phyloP scores from a whole-genome alignment of 768 basidiomycete species.

The Leccinum broughii region DNA sequence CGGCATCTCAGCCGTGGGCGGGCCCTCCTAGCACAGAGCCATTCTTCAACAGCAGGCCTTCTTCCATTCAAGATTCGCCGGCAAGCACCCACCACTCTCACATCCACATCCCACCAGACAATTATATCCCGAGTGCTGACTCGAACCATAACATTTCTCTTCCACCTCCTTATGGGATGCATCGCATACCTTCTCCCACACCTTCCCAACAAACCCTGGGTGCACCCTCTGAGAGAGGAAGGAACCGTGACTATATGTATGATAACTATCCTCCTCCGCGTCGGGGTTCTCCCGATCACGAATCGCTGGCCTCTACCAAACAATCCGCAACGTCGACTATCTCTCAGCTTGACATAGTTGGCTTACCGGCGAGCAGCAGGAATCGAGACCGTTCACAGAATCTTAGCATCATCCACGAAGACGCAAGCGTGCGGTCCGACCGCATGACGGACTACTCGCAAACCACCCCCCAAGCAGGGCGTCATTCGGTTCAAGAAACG shows the following conservation, averaged over 20 bases:
- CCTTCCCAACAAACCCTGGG: constrained; percentile 28
- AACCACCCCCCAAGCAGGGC: constrained; percentile 22
- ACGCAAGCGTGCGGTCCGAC: constrained; percentile 30
- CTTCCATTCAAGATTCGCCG: constrained; percentile 24
- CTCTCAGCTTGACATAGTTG: constrained; percentile 35
- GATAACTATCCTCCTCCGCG: constrained; percentile 21
- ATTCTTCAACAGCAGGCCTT: constrained; percentile 13
- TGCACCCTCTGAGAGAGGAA: constrained; percentile 20
- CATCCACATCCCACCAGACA: constrained; percentile 44
- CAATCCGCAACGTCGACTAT: constrained; percentile 31
- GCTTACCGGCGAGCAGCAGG: constrained; percentile 21
- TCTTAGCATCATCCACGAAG: constrained; percentile 35
- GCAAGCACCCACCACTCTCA: constrained; percentile 16
- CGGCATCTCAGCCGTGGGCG: constrained; percentile 20
- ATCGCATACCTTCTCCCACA: constrained; percentile 31
- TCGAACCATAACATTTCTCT: constrained; percentile 41
- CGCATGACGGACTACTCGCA: constrained; percentile 26
- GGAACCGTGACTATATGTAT: constrained; percentile 27
- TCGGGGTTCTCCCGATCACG: constrained; percentile 29
- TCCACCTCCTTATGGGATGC: constrained; percentile 54
- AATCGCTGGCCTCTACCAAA: constrained; percentile 29
- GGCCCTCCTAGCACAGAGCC: constrained; percentile 11
- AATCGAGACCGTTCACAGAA: constrained; percentile 26
- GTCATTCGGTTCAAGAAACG: constrained; percentile 13
- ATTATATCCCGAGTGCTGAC: constrained; percentile 48